These are phyloP conservation scores for Fomitopsis pulvina DNA, from an alignment of 768 basidiomycete genomes.

Conservation along the genomic window DNA sequence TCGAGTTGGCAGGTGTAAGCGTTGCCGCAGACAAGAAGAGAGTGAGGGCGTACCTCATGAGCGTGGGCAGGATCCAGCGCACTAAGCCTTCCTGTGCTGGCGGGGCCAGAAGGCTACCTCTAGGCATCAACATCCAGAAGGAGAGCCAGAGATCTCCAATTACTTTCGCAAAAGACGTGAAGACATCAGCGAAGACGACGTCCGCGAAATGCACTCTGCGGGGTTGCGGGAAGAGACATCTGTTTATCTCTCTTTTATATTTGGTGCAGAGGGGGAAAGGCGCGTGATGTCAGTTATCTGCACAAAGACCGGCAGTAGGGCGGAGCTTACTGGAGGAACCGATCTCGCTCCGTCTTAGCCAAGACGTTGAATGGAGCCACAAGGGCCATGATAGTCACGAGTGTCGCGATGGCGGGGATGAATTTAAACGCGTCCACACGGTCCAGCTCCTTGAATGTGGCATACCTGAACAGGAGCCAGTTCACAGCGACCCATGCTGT, in stretches of 20 bases:
- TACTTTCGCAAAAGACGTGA: slow-evolving; percentile 96
- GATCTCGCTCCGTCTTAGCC: slow-evolving; percentile 66
- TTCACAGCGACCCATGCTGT: slow-evolving; percentile 51
- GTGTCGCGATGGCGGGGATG: slow-evolving; percentile 62
- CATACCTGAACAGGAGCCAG: slow-evolving; percentile 63
- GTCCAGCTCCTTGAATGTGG: slow-evolving; percentile 48
- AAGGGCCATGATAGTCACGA: slow-evolving; percentile 50
- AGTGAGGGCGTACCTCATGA: slow-evolving; percentile 68
- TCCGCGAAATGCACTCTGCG: slow-evolving; percentile 81
- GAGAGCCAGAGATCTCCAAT: slow-evolving; percentile 93
- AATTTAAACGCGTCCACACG: slow-evolving; percentile 73
- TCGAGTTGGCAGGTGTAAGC: neutral
- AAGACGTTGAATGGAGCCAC: slow-evolving; percentile 64
- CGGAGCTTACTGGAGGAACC: slow-evolving; percentile 64
- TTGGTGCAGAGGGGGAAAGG: neutral
- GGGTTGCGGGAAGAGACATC: slow-evolving; percentile 68
- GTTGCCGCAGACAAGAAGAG: neutral
- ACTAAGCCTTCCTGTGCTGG: slow-evolving; percentile 57
- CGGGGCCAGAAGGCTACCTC: slow-evolving; percentile 63
- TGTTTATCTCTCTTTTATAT: slow-evolving; percentile 52
- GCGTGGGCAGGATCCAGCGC: slow-evolving; percentile 71
- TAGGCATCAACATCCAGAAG: slow-evolving; percentile 77
- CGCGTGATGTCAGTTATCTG: neutral
- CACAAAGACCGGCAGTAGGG: slow-evolving; percentile 1
- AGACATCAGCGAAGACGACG: slow-evolving; percentile 89